Conservation (phyloP, 2,329 filamentous ascomycete genomes). For the Monosporascus sp. region DNA sequence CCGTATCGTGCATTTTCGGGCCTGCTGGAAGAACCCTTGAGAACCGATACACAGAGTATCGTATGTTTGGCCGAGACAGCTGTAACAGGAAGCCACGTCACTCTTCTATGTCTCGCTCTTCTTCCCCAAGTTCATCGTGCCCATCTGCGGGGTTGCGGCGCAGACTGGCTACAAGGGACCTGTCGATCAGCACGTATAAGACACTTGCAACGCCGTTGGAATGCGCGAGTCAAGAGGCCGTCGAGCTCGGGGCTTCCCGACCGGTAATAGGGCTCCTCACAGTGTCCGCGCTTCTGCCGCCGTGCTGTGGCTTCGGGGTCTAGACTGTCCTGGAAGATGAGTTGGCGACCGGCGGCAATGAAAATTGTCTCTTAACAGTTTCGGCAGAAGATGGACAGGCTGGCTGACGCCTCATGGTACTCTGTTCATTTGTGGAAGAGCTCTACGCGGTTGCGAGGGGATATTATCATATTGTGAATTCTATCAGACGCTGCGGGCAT, state of each 20-base stretch:
- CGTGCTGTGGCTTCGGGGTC: slow-evolving; percentile 13
- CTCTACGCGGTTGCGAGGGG: no score
- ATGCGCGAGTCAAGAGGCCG: slow-evolving; percentile 16
- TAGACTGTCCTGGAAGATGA: slow-evolving; percentile 23
- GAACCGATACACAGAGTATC: no score
- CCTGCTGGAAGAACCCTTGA: no score
- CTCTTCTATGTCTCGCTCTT: slow-evolving; percentile 12
- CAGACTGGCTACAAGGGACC: slow-evolving; percentile 14
- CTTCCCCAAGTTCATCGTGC: slow-evolving; percentile 21
- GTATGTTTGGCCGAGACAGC: no score
- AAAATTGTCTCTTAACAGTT: slow-evolving; percentile 22
- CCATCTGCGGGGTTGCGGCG: slow-evolving; percentile 21
- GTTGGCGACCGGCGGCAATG: slow-evolving; percentile 22
- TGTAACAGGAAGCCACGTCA: neutral
- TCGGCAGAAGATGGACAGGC: slow-evolving; percentile 25
- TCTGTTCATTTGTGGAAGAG: no score
- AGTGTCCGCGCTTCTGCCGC: slow-evolving; percentile 22
- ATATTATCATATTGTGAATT: no score
- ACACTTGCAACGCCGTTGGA: slow-evolving; percentile 19
- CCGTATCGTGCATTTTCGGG: no score
- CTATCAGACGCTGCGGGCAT: no score
- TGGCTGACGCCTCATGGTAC: slow-evolving; percentile 12
- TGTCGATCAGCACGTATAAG: slow-evolving; percentile 22
- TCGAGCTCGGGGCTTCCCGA: slow-evolving; percentile 20
- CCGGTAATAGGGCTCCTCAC: slow-evolving; percentile 21